Base-by-base conservation (phyloP, 768 basidiomycete genomes). In the Phallus indusiatus region DNA sequence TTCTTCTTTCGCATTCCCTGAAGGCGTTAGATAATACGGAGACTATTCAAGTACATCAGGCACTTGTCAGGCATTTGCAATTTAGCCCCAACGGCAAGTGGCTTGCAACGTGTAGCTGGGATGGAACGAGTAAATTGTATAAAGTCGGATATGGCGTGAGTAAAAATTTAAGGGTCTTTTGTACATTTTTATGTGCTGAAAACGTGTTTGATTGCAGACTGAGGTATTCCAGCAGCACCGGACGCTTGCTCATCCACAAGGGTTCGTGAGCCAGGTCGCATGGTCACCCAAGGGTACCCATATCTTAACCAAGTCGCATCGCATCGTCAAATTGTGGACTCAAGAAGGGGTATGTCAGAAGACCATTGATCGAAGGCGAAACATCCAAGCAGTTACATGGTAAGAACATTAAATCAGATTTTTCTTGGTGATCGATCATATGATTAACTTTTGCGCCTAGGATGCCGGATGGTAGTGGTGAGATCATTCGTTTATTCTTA, bases 41-140 rank as follows among this genome's bases (percentile, higher is more conserved):
- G 65, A 84, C 82, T 61, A 68, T 86, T 20, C 77, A 78, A 10
- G 81, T 82, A 5, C 88, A 89, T 68, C 72, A 75, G 55, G 86
- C 83, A 7, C 77, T 88, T 28, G 86, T 90, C 17, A 69, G 83
- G 55, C 84, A 88, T 68, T 67, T 90, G 65, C 82, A 88, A 67
- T 90, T 89, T 71, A 87, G 85, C 0, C 86, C 86, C 1, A 81
- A 88, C 68, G 88, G 88, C 18, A 82, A 77, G 66, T 86, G 79
- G 65, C 67, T 90, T 64, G 88, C 86, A 2, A 88, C 86, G 4
- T 85, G 85, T 28, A 85, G 84, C 80, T 88, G 86, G 86, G 86
- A 87, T 66, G 72, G 81, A 63, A 87, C 85, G 6, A 81, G 83
- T 0, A 74, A 81, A 10, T 81, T 87, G 47, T 87, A 85, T 71